Conservation (phyloP, 768 basidiomycete species). For the Tulasnella sp. region DNA sequence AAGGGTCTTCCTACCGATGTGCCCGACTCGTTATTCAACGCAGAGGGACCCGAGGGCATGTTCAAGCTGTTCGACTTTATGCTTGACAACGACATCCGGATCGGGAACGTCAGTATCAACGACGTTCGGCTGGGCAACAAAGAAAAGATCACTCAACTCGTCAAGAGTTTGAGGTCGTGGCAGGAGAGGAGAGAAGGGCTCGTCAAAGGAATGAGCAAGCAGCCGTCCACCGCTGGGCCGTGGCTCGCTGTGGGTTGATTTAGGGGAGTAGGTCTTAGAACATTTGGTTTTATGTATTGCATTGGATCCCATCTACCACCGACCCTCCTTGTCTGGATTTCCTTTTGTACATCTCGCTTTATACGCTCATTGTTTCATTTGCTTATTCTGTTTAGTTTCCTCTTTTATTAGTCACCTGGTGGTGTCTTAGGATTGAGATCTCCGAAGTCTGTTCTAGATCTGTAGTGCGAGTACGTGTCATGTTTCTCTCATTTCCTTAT, state of each 20-base stretch:
- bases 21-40: slow-evolving; percentile 77
- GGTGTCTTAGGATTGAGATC: neutral
- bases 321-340: neutral
- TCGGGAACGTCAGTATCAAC: slow-evolving; percentile 91
- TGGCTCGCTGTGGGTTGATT: slow-evolving; percentile 27
- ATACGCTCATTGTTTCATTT: neutral
- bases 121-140: slow-evolving; percentile 83
- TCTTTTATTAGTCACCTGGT: neutral
- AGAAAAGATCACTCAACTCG: slow-evolving; percentile 77
- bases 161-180: slow-evolving; percentile 77
- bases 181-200: slow-evolving; percentile 72
- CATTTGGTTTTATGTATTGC: neutral
- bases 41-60: slow-evolving; percentile 81
- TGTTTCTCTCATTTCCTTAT: neutral
- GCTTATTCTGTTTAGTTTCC: neutral
- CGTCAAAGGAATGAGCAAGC: slow-evolving; percentile 3
- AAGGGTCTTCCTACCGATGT: slow-evolving; percentile 56
- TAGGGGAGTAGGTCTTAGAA: neutral
- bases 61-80: slow-evolving; percentile 91
- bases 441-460: neutral
- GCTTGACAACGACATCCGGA: slow-evolving; percentile 85
- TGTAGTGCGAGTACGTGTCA: neutral
- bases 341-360: neutral
- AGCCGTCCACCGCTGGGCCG: slow-evolving; percentile 25
- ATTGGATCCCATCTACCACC: neutral